Evolutionary conservation across 148 eudicot species (phyloP).

Genomic region (Tetragonia tetragonoides): DNA sequence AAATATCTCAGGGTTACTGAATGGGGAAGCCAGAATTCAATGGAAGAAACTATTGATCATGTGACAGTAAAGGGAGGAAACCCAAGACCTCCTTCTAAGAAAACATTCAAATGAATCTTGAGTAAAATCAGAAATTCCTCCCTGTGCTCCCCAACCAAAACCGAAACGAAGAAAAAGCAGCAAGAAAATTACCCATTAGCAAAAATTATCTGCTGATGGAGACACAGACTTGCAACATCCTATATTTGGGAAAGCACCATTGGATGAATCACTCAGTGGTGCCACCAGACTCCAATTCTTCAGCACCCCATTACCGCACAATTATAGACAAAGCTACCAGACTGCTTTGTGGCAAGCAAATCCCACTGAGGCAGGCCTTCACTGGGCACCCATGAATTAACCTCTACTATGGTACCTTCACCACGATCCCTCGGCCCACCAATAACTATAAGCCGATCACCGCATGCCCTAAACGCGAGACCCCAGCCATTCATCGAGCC

Average conservation of each 20-base stretch:
- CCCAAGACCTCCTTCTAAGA: conserved; percentile 38
- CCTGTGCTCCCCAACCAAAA: conserved; percentile 30
- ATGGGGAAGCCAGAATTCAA: conserved; percentile 34
- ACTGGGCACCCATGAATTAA: conserved; percentile 77
- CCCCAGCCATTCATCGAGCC: conserved; percentile 93
- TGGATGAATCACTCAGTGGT: conserved; percentile 14
- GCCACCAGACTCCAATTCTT: conserved; percentile 19
- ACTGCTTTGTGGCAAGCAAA: conserved; percentile 59
- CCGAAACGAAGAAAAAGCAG: conserved; percentile 12
- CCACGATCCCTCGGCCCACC: conserved; percentile 66
- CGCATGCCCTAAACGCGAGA: conserved; percentile 87
- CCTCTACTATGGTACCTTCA: conserved; percentile 63
- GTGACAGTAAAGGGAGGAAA: conserved; percentile 22
- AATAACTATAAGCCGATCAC: conserved; percentile 64
- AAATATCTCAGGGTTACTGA: conserved; percentile 18
- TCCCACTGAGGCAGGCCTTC: conserved; percentile 69
- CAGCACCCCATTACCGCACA: conserved; percentile 99
- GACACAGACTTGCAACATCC: conserved; percentile 27
- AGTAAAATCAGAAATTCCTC: conserved; percentile 37
- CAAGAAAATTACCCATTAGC: conserved; percentile 50
- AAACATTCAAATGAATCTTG: conserved; percentile 41
- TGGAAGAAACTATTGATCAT: conserved; percentile 32
- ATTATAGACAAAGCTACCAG: conserved; percentile 80
- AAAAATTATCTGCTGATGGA: conserved; percentile 35
- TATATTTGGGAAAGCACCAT: conserved; percentile 13